phyloP scores from a whole-genome alignment of 2,329 filamentous ascomycete species.

The Beauveria bassiana region DNA sequence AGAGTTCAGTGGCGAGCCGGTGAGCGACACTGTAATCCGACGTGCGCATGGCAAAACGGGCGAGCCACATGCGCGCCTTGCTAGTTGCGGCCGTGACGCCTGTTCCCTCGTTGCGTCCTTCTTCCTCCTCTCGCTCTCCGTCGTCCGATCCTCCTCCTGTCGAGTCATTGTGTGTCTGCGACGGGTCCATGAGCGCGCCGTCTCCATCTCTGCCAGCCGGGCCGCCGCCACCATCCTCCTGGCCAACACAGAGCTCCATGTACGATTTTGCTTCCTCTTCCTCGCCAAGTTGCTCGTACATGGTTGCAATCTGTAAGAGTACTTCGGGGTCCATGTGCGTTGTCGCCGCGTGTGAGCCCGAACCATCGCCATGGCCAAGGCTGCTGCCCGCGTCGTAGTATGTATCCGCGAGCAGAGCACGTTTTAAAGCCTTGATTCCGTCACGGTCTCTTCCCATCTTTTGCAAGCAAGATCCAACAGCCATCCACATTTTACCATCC shows the following conservation, averaged over 20 bases:
- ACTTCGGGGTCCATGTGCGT: slow-evolving; percentile 79
- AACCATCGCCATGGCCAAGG: slow-evolving; percentile 39
- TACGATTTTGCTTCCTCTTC: slow-evolving; percentile 78
- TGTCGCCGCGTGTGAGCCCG: slow-evolving; percentile 42
- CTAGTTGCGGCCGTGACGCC: slow-evolving; percentile 89
- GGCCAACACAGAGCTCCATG: slow-evolving; percentile 92
- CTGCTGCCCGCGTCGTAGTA: slow-evolving; percentile 65
- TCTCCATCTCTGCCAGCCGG: slow-evolving; percentile 31
- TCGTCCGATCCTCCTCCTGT: slow-evolving; percentile 29
- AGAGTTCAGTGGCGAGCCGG: slow-evolving; percentile 80
- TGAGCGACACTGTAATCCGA: slow-evolving; percentile 71
- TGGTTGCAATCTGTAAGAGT: slow-evolving; percentile 76
- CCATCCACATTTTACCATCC: slow-evolving; percentile 98
- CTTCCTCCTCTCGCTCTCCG: slow-evolving; percentile 25
- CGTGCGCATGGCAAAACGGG: slow-evolving; percentile 67
- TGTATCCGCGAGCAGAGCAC: slow-evolving; percentile 79
- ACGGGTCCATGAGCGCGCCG: slow-evolving; percentile 36
- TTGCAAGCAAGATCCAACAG: slow-evolving; percentile 83
- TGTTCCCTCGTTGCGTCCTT: slow-evolving; percentile 46
- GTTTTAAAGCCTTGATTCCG: slow-evolving; percentile 90
- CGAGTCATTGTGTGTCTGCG: slow-evolving; percentile 50
- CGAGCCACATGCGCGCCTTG: slow-evolving; percentile 90
- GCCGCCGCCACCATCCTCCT: slow-evolving; percentile 67
- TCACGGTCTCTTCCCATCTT: slow-evolving; percentile 83
- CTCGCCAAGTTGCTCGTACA: slow-evolving; percentile 77